phyloP scores from a whole-genome alignment of 192 early-diverging fungal genomes.

The Oehlia diaphana region DNA sequence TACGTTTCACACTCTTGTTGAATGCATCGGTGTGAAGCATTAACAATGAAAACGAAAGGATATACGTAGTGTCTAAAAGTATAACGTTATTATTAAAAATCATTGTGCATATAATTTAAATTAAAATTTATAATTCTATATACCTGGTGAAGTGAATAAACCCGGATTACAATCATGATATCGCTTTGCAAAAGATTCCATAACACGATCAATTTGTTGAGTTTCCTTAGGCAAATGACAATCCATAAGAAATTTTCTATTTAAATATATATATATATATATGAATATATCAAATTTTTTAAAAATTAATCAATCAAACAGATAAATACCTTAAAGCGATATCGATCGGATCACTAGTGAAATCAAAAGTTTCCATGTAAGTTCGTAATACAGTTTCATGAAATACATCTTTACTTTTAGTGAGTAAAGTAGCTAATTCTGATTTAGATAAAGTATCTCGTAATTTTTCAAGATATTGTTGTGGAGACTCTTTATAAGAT shows the following conservation, averaged over 20 bases:
- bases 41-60: constrained; percentile 77
- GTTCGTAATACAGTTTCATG: constrained; percentile 57
- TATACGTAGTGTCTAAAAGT: constrained; percentile 64
- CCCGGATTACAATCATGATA: constrained; percentile 71
- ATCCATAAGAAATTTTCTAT: constrained; percentile 68
- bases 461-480: constrained; percentile 42
- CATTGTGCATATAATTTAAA: not conserved
- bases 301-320: not conserved
- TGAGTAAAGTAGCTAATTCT: constrained; percentile 52
- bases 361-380: constrained; percentile 63
- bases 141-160: constrained; percentile 56
- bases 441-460: constrained; percentile 48
- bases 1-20: constrained; percentile 75
- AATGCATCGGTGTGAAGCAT: constrained; percentile 86
- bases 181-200: constrained; percentile 69
- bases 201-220: constrained; percentile 82
- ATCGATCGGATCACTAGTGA: constrained; percentile 62
- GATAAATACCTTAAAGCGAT: constrained; percentile 52
- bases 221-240: constrained; percentile 76
- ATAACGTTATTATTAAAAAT: no score
- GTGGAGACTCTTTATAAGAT: constrained; percentile 39
- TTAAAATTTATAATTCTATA: not conserved
- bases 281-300: not conserved
- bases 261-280: no score
- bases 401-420: constrained; percentile 51